Evolutionary conservation across 1,284 basidiomycete genomes (phyloP).

Genomic region (Cryptococcus hybrid): DNA sequence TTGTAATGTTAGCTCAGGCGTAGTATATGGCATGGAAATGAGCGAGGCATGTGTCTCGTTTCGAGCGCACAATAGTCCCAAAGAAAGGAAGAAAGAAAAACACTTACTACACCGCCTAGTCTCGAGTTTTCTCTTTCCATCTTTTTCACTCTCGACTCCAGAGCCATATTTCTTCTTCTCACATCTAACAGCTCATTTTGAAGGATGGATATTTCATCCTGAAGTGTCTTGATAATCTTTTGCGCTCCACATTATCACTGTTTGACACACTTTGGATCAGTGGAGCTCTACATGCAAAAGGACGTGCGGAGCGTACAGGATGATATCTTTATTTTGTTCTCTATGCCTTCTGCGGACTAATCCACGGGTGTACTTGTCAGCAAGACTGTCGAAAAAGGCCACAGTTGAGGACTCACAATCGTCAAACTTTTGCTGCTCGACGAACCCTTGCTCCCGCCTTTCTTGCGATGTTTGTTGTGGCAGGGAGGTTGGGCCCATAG

Average conservation of each 20-base stretch:
- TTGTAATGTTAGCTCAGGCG: too few species aligned
- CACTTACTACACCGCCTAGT: constrained; percentile 16
- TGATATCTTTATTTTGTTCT: constrained; percentile 42
- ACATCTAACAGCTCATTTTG: constrained; percentile 29
- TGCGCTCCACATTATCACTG: constrained; percentile 33
- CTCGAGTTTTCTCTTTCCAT: constrained; percentile 17
- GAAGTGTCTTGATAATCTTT: constrained; percentile 24
- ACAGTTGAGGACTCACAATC: constrained; percentile 16
- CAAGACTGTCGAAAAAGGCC: not conserved
- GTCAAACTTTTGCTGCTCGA: constrained; percentile 16
- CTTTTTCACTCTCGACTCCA: constrained; percentile 19
- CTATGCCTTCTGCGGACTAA: constrained; percentile 34
- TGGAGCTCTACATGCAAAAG: not conserved
- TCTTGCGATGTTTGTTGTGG: not conserved
- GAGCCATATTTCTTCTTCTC: constrained; percentile 18
- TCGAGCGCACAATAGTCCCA: constrained; percentile 11
- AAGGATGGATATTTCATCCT: constrained; percentile 26
- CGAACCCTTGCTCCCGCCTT: constrained; percentile 4
- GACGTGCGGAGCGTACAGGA: constrained; percentile 19
- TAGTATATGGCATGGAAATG: not conserved
- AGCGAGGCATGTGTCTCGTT: not conserved
- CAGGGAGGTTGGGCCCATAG: constrained; percentile 12
- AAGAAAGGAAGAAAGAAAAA: constrained; percentile 14
- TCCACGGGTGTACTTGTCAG: not conserved
- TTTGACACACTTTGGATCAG: not conserved